phyloP scores from a whole-genome alignment of 148 eudicot genomes.

The Rheum nobile region DNA sequence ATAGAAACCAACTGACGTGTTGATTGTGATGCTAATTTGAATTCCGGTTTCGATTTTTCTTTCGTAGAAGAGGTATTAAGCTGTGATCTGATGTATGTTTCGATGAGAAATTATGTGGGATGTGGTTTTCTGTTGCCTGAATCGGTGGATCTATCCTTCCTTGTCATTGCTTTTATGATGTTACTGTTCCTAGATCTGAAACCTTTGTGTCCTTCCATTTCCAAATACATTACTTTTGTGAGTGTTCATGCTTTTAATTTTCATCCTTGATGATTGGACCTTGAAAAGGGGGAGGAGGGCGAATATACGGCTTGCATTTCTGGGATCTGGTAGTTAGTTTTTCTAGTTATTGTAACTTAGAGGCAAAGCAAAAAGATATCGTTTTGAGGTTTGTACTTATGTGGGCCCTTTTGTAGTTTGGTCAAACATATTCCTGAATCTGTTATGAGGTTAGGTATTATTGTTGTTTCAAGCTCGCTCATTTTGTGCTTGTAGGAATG shows the following conservation, averaged over 20 bases:
- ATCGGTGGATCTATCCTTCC: background rate
- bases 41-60: background rate
- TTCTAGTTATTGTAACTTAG: background rate
- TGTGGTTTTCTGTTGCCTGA: background rate
- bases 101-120: background rate
- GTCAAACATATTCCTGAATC: background rate
- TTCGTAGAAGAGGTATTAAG: background rate
- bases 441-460: background rate
- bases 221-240: background rate
- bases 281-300: background rate
- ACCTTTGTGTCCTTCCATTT: background rate
- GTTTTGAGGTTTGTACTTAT: background rate
- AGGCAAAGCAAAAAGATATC: background rate
- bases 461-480: background rate
- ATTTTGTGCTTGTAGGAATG: background rate
- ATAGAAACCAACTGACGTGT: too few species aligned
- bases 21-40: background rate
- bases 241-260: background rate
- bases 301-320: background rate
- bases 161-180: background rate
- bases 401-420: slow-evolving; percentile 1
- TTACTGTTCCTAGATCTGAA: background rate
- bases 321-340: background rate
- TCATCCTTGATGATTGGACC: background rate
- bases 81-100: background rate